A percentile compares a stretch with the other conserved stretches of the same genome.
These are phyloP conservation scores for Seiridium cupressi DNA, from an alignment of 2,329 filamentous ascomycete genomes.

Conservation along the genomic window DNA sequence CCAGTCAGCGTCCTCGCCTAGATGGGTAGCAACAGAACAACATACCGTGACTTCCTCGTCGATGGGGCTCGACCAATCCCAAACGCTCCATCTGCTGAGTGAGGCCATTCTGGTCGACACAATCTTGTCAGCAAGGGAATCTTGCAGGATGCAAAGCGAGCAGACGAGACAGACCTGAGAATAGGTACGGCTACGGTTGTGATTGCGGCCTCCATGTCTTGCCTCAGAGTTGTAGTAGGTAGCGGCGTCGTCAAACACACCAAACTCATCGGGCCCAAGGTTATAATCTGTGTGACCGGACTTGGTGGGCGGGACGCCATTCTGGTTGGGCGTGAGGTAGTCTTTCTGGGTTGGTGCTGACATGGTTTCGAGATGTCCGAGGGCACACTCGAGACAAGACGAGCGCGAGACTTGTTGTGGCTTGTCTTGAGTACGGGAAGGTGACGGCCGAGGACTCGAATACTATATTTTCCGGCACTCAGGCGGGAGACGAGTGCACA, in stretches of 20 bases:
- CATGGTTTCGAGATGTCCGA: neutral
- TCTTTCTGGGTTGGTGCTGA: neutral
- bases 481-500: neutral
- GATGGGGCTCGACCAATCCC: conserved; percentile 52
- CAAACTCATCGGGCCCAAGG: conserved; percentile 42
- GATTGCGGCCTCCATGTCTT: conserved; percentile 47
- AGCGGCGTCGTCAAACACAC: conserved; percentile 55
- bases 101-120: conserved; percentile 44
- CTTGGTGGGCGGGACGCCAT: neutral
- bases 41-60: conserved; percentile 59
- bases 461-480: too few relatives aligned
- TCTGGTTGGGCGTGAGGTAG: neutral
- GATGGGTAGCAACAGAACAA: neutral
- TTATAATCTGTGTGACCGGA: conserved; percentile 14
- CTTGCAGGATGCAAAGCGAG: neutral
- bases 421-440: neutral
- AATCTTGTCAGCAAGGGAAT: neutral
- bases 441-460: too few relatives aligned
- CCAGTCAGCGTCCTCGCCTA: neutral
- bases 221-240: conserved; percentile 59
- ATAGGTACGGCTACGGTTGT: conserved; percentile 53
- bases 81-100: conserved; percentile 52
- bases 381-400: too few relatives aligned
- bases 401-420: neutral
- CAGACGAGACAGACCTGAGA: conserved; percentile 43